A percentile compares a stretch with the other conserved stretches of the same genome.
These are phyloP conservation scores for Geoglossum cookeanum DNA, from an alignment of 2,329 filamentous ascomycete species.

Conservation along the genomic window DNA sequence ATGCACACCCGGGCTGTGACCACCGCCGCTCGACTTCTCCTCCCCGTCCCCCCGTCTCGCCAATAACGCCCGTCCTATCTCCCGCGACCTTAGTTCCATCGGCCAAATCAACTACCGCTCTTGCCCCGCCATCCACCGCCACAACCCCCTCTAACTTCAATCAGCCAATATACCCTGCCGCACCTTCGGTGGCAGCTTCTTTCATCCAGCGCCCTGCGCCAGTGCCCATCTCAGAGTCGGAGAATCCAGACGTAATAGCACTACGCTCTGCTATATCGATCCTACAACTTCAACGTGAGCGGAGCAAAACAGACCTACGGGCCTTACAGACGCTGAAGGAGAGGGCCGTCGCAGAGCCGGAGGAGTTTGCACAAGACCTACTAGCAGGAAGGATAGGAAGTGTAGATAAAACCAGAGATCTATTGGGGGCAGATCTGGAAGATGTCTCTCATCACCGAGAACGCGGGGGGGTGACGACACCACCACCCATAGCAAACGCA, in stretches of 20 bases:
- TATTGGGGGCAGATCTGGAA: conserved; percentile 14
- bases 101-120: not conserved
- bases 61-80: not conserved
- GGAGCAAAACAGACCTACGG: conserved; percentile 56
- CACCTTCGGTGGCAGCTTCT: conserved; percentile 6
- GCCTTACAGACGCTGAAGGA: conserved; percentile 49
- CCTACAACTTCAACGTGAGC: conserved; percentile 67
- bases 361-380: conserved; percentile 52
- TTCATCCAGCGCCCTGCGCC: conserved; percentile 25
- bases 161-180: not conserved
- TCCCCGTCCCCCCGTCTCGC: not conserved
- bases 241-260: conserved; percentile 74
- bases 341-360: conserved; percentile 50
- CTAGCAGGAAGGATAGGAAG: conserved; percentile 38
- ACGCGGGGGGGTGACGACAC: conserved; percentile 17
- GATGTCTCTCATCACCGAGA: conserved; percentile 20
- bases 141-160: not conserved
- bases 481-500: not conserved
- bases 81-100: not conserved
- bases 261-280: conserved; percentile 71
- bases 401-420: conserved; percentile 11
- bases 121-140: not conserved
- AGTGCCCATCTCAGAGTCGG: conserved; percentile 26
- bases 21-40: not conserved
- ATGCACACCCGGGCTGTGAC: not conserved